Conservation (phyloP, 2,329 filamentous ascomycete species). For the Ilyonectria robusta region DNA sequence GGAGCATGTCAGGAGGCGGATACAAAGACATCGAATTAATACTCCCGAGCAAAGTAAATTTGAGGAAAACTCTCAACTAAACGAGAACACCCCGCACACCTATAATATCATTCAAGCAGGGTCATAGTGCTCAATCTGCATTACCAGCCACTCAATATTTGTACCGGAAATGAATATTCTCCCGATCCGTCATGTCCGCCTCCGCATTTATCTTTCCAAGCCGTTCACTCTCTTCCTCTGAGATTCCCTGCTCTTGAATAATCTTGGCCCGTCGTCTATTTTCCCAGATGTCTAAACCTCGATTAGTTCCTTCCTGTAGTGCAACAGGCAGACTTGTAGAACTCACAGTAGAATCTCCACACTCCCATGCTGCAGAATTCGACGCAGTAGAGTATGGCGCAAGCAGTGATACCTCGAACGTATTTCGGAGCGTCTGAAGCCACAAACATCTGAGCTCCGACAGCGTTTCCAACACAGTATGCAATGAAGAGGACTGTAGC, state of each 20-base stretch:
- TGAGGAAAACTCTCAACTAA: not conserved
- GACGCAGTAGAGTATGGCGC: slow-evolving; percentile 43
- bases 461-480: slow-evolving; percentile 42
- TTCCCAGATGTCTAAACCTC: slow-evolving; percentile 44
- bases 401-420: slow-evolving; percentile 40
- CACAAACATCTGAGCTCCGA: slow-evolving; percentile 45
- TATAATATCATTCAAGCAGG: not conserved
- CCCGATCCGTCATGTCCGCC: slow-evolving; percentile 43
- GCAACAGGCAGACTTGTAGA: not conserved
- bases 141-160: slow-evolving; percentile 14
- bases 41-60: too few species aligned
- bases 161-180: slow-evolving; percentile 46
- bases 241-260: slow-evolving; percentile 42
- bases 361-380: slow-evolving; percentile 44
- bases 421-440: slow-evolving; percentile 41
- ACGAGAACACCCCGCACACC: not conserved
- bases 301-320: not conserved
- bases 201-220: slow-evolving; percentile 48
- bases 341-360: slow-evolving; percentile 48
- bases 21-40: too few species aligned
- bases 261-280: slow-evolving; percentile 43
- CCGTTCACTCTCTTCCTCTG: slow-evolving; percentile 41
- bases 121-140: not conserved
- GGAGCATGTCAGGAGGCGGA: too few species aligned
- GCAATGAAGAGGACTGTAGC: slow-evolving; percentile 43